A percentile compares a stretch with the other conserved stretches of the same genome.
Conservation (phyloP, 352 stramenopile genomes). For the Globisporangium heterothallicum region DNA sequence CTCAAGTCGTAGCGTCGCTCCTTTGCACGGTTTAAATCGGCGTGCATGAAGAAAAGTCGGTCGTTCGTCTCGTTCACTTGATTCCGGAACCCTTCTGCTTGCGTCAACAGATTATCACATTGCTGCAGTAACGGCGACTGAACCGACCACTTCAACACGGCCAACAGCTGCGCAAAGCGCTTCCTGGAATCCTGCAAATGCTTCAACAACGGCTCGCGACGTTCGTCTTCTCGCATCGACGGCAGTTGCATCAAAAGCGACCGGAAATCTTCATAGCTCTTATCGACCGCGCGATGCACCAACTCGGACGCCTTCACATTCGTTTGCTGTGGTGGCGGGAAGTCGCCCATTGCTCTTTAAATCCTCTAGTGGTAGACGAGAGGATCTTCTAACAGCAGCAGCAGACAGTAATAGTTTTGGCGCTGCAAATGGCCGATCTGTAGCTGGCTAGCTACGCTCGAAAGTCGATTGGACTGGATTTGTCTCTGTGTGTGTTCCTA, state of each 20-base stretch:
- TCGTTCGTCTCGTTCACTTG: constrained; percentile 82
- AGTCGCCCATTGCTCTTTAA: constrained; percentile 49
- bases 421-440: no score
- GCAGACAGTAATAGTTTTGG: no score
- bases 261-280: constrained; percentile 81
- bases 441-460: no score
- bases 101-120: constrained; percentile 54
- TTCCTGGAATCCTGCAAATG: constrained; percentile 57
- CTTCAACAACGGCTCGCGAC: constrained; percentile 58
- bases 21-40: constrained; percentile 74
- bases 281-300: constrained; percentile 71
- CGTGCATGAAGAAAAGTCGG: constrained; percentile 82
- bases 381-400: no score
- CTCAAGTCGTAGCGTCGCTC: constrained; percentile 78
- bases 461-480: no score
- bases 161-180: constrained; percentile 72
- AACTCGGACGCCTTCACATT: constrained; percentile 73
- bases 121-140: constrained; percentile 73
- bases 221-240: constrained; percentile 65
- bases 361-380: no score
- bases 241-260: constrained; percentile 64
- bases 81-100: constrained; percentile 61
- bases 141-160: constrained; percentile 83
- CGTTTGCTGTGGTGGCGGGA: constrained; percentile 49
- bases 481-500: no score